Evolutionary conservation across 352 stramenopile species (phyloP).

Genomic region (Globisporangium solare): DNA sequence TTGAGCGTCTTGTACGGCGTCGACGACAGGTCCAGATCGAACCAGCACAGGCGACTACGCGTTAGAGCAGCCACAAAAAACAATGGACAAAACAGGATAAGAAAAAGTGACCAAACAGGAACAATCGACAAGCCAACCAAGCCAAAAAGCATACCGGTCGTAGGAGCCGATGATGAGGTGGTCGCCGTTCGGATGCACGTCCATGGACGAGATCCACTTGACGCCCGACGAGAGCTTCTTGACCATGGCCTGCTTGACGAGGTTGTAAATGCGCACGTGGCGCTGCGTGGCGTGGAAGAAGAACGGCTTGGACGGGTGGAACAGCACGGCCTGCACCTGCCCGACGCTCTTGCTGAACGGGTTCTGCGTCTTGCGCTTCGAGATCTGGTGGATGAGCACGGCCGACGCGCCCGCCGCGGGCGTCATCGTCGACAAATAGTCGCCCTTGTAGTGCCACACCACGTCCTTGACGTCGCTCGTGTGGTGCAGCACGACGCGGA

Average conservation of each 20-base stretch:
- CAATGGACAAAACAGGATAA: not conserved
- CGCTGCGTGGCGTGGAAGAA: slow-evolving; percentile 99
- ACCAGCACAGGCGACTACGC: slow-evolving; percentile 97
- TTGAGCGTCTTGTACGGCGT: slow-evolving; percentile 99
- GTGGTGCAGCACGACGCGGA: slow-evolving; percentile 85
- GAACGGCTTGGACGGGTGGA: slow-evolving; percentile 99
- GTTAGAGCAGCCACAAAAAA: too few relatives aligned
- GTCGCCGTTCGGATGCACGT: slow-evolving; percentile 98
- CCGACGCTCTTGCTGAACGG: slow-evolving; percentile 95
- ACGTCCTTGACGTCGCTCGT: slow-evolving; percentile 91
- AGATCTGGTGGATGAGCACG: slow-evolving; percentile 98
- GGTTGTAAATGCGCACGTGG: slow-evolving; percentile 98
- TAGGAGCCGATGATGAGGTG: slow-evolving; percentile 98
- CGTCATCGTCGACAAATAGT: slow-evolving; percentile 97
- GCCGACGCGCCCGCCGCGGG: slow-evolving; percentile 85
- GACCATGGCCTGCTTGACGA: slow-evolving; percentile 97
- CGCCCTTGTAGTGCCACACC: slow-evolving; percentile 98
- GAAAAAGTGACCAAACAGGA: slow-evolving; percentile 1
- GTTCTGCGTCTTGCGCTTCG: slow-evolving; percentile 95
- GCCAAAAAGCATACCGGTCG: slow-evolving; percentile 70
- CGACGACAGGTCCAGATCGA: slow-evolving; percentile 97
- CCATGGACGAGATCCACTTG: slow-evolving; percentile 99
- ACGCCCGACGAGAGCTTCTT: slow-evolving; percentile 97
- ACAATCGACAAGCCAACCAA: not conserved
- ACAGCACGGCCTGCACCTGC: slow-evolving; percentile 94